phyloP scores from a whole-genome alignment of 495 filamentous ascomycete species.

The Neurospora sp. region DNA sequence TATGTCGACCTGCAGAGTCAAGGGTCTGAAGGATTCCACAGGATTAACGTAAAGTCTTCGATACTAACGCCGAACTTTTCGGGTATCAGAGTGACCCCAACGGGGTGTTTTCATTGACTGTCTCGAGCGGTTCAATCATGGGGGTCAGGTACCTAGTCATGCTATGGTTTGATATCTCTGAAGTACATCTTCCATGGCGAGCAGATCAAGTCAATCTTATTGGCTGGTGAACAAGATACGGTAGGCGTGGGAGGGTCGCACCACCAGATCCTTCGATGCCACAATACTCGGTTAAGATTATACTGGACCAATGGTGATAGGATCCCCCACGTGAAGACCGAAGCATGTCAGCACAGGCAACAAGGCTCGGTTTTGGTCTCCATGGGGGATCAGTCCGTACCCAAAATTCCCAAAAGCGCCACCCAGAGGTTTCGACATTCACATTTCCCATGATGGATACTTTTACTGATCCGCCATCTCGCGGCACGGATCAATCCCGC shows the following conservation, averaged over 20 bases:
- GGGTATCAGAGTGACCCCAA: background rate
- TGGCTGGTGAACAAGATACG: background rate
- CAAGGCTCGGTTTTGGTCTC: background rate
- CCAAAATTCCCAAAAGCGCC: background rate
- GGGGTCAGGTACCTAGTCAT: background rate
- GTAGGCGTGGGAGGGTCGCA: background rate
- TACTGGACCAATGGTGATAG: background rate
- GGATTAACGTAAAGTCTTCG: background rate
- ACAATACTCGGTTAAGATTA: background rate
- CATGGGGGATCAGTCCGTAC: background rate
- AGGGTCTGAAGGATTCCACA: background rate
- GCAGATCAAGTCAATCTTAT: background rate
- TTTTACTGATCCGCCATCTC: background rate
- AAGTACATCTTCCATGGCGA: background rate
- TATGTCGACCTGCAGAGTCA: background rate
- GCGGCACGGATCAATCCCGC: background rate
- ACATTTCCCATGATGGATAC: background rate
- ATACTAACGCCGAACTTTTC: background rate
- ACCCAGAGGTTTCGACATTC: background rate
- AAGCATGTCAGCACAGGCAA: background rate
- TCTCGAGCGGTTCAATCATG: background rate
- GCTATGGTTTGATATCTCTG: background rate
- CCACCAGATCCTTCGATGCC: background rate
- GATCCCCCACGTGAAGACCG: background rate
- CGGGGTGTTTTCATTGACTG: background rate